Percentiles rank a stretch among this genome's conserved stretches.
These are phyloP conservation scores for Microthlaspi erraticum DNA, from an alignment of 345 rosid species.

Conservation along the genomic window DNA sequence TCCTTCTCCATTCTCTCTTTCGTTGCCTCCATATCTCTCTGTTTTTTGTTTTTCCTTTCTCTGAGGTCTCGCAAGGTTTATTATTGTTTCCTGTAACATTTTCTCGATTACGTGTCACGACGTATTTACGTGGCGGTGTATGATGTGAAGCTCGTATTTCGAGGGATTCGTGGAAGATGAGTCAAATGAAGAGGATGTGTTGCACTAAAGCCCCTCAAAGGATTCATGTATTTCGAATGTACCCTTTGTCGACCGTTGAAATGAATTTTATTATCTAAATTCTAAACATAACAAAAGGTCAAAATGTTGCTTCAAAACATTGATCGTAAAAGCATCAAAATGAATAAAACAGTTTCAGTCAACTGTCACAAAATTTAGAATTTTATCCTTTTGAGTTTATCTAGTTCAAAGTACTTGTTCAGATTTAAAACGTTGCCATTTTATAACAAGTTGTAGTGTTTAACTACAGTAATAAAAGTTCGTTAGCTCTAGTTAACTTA, in stretches of 20 bases:
- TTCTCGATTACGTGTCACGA: slow-evolving; percentile 9
- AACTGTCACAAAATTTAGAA: too few relatives aligned
- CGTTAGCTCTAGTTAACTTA: background rate
- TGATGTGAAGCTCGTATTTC: background rate
- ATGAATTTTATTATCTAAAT: too few relatives aligned
- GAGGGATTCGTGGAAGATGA: slow-evolving; percentile 20
- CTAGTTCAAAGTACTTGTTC: too few relatives aligned
- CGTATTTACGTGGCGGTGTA: slow-evolving; percentile 30
- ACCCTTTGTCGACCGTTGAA: too few relatives aligned
- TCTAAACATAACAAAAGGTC: too few relatives aligned
- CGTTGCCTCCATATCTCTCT: slow-evolving; percentile 40
- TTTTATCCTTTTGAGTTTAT: too few relatives aligned
- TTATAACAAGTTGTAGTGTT: too few relatives aligned
- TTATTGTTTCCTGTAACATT: background rate
- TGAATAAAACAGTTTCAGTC: too few relatives aligned
- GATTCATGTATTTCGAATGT: too few relatives aligned
- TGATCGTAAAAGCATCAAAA: too few relatives aligned
- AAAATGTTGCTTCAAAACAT: too few relatives aligned
- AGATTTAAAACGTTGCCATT: too few relatives aligned
- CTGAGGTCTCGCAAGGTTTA: background rate
- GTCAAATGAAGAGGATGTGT: background rate
- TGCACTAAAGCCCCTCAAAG: slow-evolving; percentile 12
- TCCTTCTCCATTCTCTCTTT: slow-evolving; percentile 39
- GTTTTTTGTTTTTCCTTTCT: background rate
- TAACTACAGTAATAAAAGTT: background rate